phyloP scores from a whole-genome alignment of 768 basidiomycete species.

The Daedalea quercina region DNA sequence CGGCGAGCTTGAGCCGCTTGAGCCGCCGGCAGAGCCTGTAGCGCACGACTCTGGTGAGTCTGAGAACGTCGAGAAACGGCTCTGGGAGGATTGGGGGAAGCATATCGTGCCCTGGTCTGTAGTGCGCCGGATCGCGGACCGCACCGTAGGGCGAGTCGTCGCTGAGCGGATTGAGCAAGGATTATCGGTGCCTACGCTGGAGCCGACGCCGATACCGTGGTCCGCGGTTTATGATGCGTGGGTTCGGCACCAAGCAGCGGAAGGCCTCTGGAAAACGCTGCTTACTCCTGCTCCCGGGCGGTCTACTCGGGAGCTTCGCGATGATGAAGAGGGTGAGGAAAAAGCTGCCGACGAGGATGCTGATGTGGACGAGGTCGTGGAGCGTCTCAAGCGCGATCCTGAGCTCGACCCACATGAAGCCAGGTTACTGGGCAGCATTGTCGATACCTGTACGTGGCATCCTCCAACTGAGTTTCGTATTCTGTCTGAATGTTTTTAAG shows the following conservation, averaged over 20 bases:
- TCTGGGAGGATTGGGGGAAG: conserved; percentile 66
- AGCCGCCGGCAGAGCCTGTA: no score
- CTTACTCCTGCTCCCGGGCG: conserved; percentile 42
- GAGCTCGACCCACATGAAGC: conserved; percentile 80
- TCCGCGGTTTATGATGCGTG: conserved; percentile 59
- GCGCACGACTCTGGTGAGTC: no score
- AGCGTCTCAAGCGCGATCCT: conserved; percentile 65
- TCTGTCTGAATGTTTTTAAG: conserved; percentile 28
- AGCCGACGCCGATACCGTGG: conserved; percentile 63
- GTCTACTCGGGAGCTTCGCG: conserved; percentile 24
- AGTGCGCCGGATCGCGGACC: conserved; percentile 69
- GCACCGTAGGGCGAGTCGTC: conserved; percentile 63
- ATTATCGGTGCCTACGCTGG: conserved; percentile 37
- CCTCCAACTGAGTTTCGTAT: background rate
- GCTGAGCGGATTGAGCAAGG: conserved; percentile 19
- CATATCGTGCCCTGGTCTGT: conserved; percentile 62
- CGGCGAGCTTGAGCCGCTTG: conserved; percentile 45
- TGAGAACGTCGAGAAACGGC: conserved; percentile 23
- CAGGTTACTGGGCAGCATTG: conserved; percentile 75
- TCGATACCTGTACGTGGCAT: conserved; percentile 57
- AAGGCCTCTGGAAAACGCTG: conserved; percentile 52
- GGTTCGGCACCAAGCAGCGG: conserved; percentile 44
- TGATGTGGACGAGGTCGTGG: conserved; percentile 64
- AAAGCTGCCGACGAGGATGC: conserved; percentile 16
- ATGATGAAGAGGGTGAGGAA: conserved; percentile 25